Evolutionary conservation across 352 stramenopile species (phyloP).

Genomic region (Aphanomyces euteiches): DNA sequence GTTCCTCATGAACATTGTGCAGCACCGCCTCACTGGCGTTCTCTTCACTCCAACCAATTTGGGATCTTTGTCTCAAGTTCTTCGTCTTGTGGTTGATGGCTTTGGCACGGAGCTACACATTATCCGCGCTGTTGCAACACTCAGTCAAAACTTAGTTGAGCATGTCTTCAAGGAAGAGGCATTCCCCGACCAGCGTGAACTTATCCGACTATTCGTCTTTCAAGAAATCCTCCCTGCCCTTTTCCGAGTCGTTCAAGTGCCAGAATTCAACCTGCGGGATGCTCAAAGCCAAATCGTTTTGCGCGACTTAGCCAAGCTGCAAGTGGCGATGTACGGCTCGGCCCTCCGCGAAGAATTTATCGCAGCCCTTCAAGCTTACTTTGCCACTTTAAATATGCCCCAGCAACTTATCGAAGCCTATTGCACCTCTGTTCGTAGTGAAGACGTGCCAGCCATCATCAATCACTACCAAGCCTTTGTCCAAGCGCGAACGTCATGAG

Average conservation of each 20-base stretch:
- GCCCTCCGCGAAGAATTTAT: slow-evolving; percentile 60
- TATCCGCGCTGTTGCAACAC: slow-evolving; percentile 72
- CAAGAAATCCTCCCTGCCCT: slow-evolving; percentile 69
- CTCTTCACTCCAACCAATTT: slow-evolving; percentile 66
- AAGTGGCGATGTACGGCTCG: slow-evolving; percentile 50
- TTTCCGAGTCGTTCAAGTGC: slow-evolving; percentile 59
- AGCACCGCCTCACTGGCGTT: slow-evolving; percentile 64
- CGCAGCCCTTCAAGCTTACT: slow-evolving; percentile 57
- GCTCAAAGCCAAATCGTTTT: slow-evolving; percentile 57
- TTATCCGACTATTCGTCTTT: slow-evolving; percentile 43
- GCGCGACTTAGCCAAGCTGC: slow-evolving; percentile 73
- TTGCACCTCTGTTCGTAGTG: slow-evolving; percentile 51
- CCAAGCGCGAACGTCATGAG: background rate
- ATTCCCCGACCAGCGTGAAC: slow-evolving; percentile 27
- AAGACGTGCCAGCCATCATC: slow-evolving; percentile 61
- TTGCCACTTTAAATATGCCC: slow-evolving; percentile 57
- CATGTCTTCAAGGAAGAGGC: slow-evolving; percentile 47
- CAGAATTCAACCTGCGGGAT: slow-evolving; percentile 71
- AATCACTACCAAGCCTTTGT: slow-evolving; percentile 65
- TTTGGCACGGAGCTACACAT: slow-evolving; percentile 62
- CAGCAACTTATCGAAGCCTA: slow-evolving; percentile 56
- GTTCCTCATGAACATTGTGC: slow-evolving; percentile 69
- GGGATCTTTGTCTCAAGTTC: slow-evolving; percentile 56
- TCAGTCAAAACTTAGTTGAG: slow-evolving; percentile 40
- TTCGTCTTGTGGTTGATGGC: slow-evolving; percentile 65